Evolutionary conservation across 352 stramenopile genomes (phyloP).

Genomic region (Pythium folliculosum): DNA sequence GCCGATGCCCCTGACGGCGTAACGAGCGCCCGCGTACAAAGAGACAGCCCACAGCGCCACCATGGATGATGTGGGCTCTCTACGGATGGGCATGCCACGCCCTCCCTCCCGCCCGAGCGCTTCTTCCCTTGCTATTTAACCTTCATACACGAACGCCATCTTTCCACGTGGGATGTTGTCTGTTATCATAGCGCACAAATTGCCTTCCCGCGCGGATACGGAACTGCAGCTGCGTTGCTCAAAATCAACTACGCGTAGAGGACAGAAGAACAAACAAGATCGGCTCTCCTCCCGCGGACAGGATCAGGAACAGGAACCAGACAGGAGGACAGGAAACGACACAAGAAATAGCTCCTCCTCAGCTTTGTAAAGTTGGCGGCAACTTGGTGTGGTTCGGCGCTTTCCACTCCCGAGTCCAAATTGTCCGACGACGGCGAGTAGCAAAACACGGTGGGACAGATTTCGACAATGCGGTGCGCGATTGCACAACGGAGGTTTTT

Average conservation of each 20-base stretch:
- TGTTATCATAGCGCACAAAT: no score
- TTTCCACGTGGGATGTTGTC: neutral
- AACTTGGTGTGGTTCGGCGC: no score
- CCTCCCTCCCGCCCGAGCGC: neutral
- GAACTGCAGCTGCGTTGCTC: no score
- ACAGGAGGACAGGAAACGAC: neutral
- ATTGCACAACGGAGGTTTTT: neutral
- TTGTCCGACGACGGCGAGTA: neutral
- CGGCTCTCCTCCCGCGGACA: no score
- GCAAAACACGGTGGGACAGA: neutral
- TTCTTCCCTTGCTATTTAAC: neutral
- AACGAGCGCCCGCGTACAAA: neutral
- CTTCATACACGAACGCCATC: neutral
- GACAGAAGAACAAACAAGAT: no score
- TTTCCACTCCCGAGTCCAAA: no score
- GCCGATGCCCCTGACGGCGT: slow-evolving; percentile 18
- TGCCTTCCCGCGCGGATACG: no score
- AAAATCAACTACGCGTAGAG: no score
- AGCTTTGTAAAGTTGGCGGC: no score
- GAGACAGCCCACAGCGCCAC: no score
- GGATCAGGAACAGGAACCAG: no score
- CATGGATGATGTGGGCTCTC: no score
- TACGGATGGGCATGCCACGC: neutral
- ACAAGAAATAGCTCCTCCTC: slow-evolving; percentile 2
- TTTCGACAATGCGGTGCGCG: neutral